Base-by-base conservation (phyloP, 371 early-diverging fungal species). In the Syncephalastrum contaminatum region DNA sequence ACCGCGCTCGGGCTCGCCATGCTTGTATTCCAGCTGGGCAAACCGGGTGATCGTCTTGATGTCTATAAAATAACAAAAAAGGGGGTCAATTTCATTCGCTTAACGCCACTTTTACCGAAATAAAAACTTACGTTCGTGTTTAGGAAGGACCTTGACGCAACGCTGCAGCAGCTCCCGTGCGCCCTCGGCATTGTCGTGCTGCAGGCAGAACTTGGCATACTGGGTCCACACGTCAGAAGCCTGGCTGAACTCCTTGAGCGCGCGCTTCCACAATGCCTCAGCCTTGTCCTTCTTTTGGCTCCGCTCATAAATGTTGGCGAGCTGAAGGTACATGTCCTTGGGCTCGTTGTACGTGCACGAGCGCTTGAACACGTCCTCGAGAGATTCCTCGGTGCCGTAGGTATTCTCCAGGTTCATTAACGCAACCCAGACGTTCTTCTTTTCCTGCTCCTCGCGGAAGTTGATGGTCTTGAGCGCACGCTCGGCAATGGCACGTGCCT, bases 351-450 rank as follows among this genome's bases (percentile, higher is more conserved):
- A 85, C 50, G 84, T 77, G 41, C 88, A 65, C 0, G 97, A 93
- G 27, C 92, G 87, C 67, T 93, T 88, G 64, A 97, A 92, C 16
- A 91, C 83, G 18, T 78, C 84, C 54, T 86, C 77, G 53, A 97
- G 77, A 1, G 84, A 74, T 51, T 89, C 94, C 6, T 82, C 73
- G 24, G 84, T 88, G 44, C 98, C 99, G 70, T 90, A 97, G 12
- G 84, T 87, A 72, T 93, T 91, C 74, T 98, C 99, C 59, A 98
- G 73, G 68, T 97, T 97, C 64, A 97, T 72, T 63, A 86, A 70
- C 13, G 98, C 98, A 14, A 96, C 89, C 92, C 93, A 95, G 7
- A 98, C 86, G 79, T 98, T 98, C 81, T 94, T 73, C 75, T 89
- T 91, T 74, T 98, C 99, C 69, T 90, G 89, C 63, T 94, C 93